These are phyloP conservation scores for Cyclanthera cordifolia DNA, from an alignment of 306 rosid genomes.

Conservation along the genomic window DNA sequence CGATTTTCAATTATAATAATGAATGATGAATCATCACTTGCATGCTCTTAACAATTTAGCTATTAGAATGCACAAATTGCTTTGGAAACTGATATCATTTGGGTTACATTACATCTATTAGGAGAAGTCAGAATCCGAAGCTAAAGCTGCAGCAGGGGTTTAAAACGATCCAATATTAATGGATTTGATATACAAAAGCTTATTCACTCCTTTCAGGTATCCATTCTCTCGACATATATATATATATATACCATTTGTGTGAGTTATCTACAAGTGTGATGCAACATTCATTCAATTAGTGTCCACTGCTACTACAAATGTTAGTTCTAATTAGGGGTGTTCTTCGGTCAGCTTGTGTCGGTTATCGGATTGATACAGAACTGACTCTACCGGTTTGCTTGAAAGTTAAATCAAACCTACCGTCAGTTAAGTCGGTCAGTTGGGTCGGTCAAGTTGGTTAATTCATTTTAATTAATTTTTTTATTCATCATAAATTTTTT, in stretches of 20 bases:
- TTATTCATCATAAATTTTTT: too few species aligned
- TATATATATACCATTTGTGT: neutral
- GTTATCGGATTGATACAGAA: too few species aligned
- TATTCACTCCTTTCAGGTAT: neutral
- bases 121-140: conserved; percentile 50
- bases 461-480: too few species aligned
- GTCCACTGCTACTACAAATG: neutral
- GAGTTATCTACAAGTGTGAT: neutral
- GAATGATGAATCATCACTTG: neutral
- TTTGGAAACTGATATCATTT: neutral
- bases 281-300: neutral
- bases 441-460: too few species aligned
- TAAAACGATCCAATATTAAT: conserved; percentile 13
- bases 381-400: too few species aligned
- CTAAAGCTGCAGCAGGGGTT: conserved; percentile 52
- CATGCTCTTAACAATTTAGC: neutral
- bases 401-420: too few species aligned
- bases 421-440: too few species aligned
- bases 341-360: too few species aligned
- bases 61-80: neutral
- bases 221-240: neutral
- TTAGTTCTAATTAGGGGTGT: too few species aligned
- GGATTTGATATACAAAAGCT: neutral
- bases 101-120: conserved; percentile 23
- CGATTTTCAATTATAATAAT: neutral